A percentile compares a stretch with the other conserved stretches of the same genome.
These are phyloP conservation scores for Populus tremula DNA, from an alignment of 345 rosid species.

Conservation along the genomic window DNA sequence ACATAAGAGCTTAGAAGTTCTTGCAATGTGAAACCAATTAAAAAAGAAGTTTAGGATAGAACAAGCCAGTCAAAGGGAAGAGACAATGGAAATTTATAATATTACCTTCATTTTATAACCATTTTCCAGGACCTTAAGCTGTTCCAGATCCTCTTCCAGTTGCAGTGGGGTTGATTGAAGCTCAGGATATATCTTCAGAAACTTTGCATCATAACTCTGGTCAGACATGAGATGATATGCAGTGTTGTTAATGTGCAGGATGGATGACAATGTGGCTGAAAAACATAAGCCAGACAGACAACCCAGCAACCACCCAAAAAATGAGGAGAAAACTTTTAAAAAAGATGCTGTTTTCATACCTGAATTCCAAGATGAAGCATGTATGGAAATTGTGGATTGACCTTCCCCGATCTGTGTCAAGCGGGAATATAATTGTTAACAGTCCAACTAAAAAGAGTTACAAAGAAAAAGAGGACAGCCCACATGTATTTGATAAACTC, in stretches of 20 bases:
- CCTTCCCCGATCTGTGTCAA: constrained; percentile 65
- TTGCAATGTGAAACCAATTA: neutral
- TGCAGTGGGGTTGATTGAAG: constrained; percentile 86
- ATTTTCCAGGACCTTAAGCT: constrained; percentile 95
- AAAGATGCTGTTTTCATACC: constrained; percentile 37
- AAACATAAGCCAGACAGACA: neutral
- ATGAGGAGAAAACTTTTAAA: neutral
- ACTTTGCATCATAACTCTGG: constrained; percentile 89
- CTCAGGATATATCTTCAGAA: constrained; percentile 73
- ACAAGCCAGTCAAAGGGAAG: neutral
- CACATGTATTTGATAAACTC: constrained; percentile 19
- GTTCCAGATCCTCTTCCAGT: constrained; percentile 94
- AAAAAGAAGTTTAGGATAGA: neutral
- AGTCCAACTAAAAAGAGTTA: neutral
- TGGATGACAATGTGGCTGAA: neutral
- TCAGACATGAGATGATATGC: constrained; percentile 3
- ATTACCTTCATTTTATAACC: constrained; percentile 95
- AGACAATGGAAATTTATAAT: neutral
- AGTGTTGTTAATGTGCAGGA: neutral
- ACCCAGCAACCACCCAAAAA: neutral
- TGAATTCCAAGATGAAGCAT: constrained; percentile 98
- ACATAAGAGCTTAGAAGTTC: neutral
- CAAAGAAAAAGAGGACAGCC: neutral
- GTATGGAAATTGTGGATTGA: constrained; percentile 77
- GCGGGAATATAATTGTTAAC: constrained; percentile 6